These are phyloP conservation scores for Triglochin maritima DNA, from an alignment of 106 monocot species.

Conservation along the genomic window DNA sequence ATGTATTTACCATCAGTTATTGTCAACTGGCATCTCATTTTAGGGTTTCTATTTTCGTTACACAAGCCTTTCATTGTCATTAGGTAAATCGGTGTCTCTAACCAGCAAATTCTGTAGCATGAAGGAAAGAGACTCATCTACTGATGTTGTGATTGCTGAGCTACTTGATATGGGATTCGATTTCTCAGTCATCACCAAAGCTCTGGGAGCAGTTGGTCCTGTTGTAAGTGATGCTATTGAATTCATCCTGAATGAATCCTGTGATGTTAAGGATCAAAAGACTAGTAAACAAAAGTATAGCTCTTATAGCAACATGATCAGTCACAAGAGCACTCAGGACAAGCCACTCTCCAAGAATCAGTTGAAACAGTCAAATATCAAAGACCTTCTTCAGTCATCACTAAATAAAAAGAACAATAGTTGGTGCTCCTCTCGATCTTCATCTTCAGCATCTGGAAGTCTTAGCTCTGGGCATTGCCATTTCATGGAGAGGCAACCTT, in stretches of 20 bases:
- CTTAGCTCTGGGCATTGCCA: slow-evolving; percentile 1
- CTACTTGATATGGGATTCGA: slow-evolving; percentile 92
- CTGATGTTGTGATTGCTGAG: slow-evolving; percentile 61
- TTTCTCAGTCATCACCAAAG: slow-evolving; percentile 34
- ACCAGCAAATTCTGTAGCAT: slow-evolving; percentile 3
- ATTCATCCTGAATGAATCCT: slow-evolving; percentile 41
- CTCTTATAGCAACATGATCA: slow-evolving; percentile 7
- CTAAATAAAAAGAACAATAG: slow-evolving; percentile 5
- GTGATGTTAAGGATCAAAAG: background rate
- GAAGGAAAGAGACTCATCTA: slow-evolving; percentile 20
- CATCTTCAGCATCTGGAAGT: slow-evolving; percentile 9
- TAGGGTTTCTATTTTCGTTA: too few species aligned
- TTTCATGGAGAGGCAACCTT: slow-evolving; percentile 1
- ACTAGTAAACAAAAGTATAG: background rate
- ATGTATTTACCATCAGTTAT: too few species aligned
- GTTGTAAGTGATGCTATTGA: slow-evolving; percentile 60
- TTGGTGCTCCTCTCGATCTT: slow-evolving; percentile 10
- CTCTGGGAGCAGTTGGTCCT: slow-evolving; percentile 58
- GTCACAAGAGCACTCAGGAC: background rate
- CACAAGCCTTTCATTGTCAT: too few species aligned
- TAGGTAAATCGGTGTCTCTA: background rate
- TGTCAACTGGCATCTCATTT: too few species aligned
- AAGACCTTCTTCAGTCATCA: slow-evolving; percentile 30
- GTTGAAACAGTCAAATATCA: slow-evolving; percentile 65
- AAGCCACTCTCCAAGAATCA: background rate